Conservation (phyloP, 257 asterid genomes). For the Scutellaria minor region DNA sequence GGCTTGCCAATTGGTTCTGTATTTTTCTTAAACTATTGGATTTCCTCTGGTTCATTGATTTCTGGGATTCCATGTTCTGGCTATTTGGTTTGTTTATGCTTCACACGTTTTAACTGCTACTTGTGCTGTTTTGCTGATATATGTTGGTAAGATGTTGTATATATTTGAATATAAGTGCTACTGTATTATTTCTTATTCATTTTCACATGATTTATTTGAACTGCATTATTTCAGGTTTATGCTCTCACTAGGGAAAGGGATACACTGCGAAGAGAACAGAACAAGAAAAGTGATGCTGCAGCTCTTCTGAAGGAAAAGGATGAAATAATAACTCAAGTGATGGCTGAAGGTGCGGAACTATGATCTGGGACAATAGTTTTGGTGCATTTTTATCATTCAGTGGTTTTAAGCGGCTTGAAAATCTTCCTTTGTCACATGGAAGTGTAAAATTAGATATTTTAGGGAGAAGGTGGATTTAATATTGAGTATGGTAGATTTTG, state of each 20-base stretch:
- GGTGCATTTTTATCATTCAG: constrained; percentile 11
- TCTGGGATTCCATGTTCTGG: constrained; percentile 15
- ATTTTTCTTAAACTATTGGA: constrained; percentile 4
- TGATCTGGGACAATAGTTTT: constrained; percentile 22
- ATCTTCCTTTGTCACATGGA: constrained; percentile 13
- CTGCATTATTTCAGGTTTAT: constrained; percentile 67
- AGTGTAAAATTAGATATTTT: constrained; percentile 17
- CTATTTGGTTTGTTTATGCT: constrained; percentile 1
- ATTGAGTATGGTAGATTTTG: constrained; percentile 8
- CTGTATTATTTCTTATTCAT: neutral
- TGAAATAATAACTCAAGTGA: constrained; percentile 91
- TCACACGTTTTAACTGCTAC: neutral
- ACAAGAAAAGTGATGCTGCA: constrained; percentile 86
- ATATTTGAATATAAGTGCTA: constrained; percentile 3
- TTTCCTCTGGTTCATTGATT: constrained; percentile 13
- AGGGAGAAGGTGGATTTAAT: constrained; percentile 24
- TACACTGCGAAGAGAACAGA: constrained; percentile 89
- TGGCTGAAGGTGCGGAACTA: constrained; percentile 82
- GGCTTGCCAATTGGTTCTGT: neutral
- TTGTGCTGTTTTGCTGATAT: neutral
- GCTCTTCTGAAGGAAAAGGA: constrained; percentile 96
- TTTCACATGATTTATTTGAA: constrained; percentile 14
- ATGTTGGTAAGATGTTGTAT: neutral
- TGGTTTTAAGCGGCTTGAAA: constrained; percentile 25
- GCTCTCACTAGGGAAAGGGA: constrained; percentile 90